phyloP scores from a whole-genome alignment of 352 stramenopile species.

The Thraustochytrium sp. region DNA sequence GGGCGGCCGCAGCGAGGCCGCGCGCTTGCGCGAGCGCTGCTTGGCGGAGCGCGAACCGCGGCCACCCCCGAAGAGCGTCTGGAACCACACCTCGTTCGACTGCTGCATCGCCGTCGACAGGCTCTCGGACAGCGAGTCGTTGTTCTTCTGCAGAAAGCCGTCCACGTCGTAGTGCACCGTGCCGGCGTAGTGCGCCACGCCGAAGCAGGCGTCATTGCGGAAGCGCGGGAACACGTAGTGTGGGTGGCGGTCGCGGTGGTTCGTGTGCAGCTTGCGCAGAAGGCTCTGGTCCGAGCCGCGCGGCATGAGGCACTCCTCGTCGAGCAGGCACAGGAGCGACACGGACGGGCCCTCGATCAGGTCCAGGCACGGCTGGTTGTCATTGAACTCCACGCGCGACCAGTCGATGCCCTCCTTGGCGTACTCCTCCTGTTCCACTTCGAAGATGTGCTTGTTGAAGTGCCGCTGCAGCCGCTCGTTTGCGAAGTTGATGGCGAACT shows the following conservation, averaged over 20 bases:
- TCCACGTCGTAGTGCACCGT: slow-evolving; percentile 82
- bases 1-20: slow-evolving; percentile 60
- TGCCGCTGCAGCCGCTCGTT: slow-evolving; percentile 76
- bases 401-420: slow-evolving; percentile 62
- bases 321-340: slow-evolving; percentile 19
- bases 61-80: slow-evolving; percentile 72
- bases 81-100: slow-evolving; percentile 80
- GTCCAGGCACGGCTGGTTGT: slow-evolving; percentile 64
- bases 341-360: slow-evolving; percentile 50
- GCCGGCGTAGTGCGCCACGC: slow-evolving; percentile 90
- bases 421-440: slow-evolving; percentile 75
- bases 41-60: slow-evolving; percentile 39
- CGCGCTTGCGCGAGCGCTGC: slow-evolving; percentile 36
- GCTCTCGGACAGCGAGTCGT: slow-evolving; percentile 74
- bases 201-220: slow-evolving; percentile 66
- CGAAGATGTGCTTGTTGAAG: slow-evolving; percentile 78
- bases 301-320: slow-evolving; percentile 41
- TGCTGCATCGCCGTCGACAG: slow-evolving; percentile 94
- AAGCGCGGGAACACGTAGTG: slow-evolving; percentile 61
- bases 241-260: slow-evolving; percentile 24
- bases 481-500: slow-evolving; percentile 81
- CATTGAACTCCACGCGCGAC: slow-evolving; percentile 62
- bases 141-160: slow-evolving; percentile 43
- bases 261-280: slow-evolving; percentile 45
- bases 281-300: slow-evolving; percentile 22